Evolutionary conservation across 805 yeast species (phyloP).

Genomic region (Nakazawaea ernobii): DNA sequence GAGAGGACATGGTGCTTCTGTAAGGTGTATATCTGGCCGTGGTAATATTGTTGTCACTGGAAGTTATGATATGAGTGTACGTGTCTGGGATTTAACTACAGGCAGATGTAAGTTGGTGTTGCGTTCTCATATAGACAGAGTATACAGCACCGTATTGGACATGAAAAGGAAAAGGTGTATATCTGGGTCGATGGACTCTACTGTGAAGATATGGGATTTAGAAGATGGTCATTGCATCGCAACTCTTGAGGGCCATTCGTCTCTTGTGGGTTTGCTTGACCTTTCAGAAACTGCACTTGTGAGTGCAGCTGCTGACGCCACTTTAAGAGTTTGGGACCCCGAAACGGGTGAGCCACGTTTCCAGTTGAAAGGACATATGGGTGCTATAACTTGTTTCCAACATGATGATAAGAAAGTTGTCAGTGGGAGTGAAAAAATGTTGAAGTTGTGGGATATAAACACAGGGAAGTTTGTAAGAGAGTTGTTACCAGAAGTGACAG

Average conservation of each 20-base stretch:
- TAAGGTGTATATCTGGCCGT: slow-evolving; percentile 81
- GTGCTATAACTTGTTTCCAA: slow-evolving; percentile 90
- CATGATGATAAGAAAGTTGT: slow-evolving; percentile 80
- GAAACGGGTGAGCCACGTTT: slow-evolving; percentile 59
- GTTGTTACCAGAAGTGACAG: slow-evolving; percentile 65
- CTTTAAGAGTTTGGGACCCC: slow-evolving; percentile 91
- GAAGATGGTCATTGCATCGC: slow-evolving; percentile 64
- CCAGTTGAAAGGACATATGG: slow-evolving; percentile 73
- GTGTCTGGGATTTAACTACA: slow-evolving; percentile 86
- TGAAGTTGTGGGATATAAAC: slow-evolving; percentile 81
- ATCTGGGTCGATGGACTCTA: slow-evolving; percentile 87
- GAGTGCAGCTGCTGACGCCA: slow-evolving; percentile 94
- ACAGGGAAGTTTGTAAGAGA: slow-evolving; percentile 75
- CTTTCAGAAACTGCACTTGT: slow-evolving; percentile 72
- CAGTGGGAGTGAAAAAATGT: slow-evolving; percentile 83
- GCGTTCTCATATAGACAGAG: slow-evolving; percentile 80
- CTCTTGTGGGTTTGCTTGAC: slow-evolving; percentile 82
- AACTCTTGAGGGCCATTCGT: slow-evolving; percentile 80
- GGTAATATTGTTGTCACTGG: slow-evolving; percentile 85
- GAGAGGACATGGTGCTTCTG: slow-evolving; percentile 73
- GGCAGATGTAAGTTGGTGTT: slow-evolving; percentile 70
- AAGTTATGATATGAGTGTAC: slow-evolving; percentile 81
- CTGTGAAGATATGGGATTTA: slow-evolving; percentile 87
- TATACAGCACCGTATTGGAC: slow-evolving; percentile 85
- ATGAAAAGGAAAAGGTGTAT: slow-evolving; percentile 71